Conservation (phyloP, 2,329 filamentous ascomycete genomes). For the Cytospora leucostoma region DNA sequence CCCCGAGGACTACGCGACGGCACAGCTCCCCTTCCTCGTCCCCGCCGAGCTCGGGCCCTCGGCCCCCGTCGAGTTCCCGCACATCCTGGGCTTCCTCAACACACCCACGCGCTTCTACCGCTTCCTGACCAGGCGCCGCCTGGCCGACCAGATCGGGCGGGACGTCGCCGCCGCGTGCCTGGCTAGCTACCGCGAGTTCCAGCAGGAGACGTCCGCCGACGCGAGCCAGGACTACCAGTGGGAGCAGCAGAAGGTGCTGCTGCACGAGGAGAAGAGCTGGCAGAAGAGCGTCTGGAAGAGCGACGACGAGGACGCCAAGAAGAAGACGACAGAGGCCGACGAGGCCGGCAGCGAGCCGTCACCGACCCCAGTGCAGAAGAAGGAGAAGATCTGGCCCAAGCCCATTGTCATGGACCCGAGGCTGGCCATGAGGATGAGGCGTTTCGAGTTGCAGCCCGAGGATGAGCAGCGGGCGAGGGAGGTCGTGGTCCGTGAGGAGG, state of each 20-base stretch:
- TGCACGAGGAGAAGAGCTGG: conserved; percentile 78
- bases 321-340: conserved; percentile 34
- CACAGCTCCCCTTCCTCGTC: conserved; percentile 63
- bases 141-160: conserved; percentile 87
- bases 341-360: conserved; percentile 16
- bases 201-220: conserved; percentile 37
- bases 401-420: conserved; percentile 75
- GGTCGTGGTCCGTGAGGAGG: conserved; percentile 66
- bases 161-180: conserved; percentile 86
- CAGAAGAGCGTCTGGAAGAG: conserved; percentile 73
- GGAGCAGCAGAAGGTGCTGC: conserved; percentile 67
- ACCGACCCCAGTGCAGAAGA: conserved; percentile 35
- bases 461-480: conserved; percentile 67
- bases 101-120: conserved; percentile 84
- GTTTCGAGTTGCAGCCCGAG: conserved; percentile 69
- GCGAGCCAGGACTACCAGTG: conserved; percentile 38
- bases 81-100: conserved; percentile 89
- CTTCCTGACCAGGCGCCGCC: conserved; percentile 78
- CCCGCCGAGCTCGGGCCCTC: conserved; percentile 75
- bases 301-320: conserved; percentile 46
- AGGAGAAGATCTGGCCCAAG: conserved; percentile 75
- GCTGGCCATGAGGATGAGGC: conserved; percentile 76
- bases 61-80: conserved; percentile 74
- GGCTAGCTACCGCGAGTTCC: conserved; percentile 55
- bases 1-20: conserved; percentile 68